Percentiles rank a stretch among this genome's conserved stretches.
phyloP scores from a whole-genome alignment of 208 protist genomes.

The Wallacemonas sp. region DNA sequence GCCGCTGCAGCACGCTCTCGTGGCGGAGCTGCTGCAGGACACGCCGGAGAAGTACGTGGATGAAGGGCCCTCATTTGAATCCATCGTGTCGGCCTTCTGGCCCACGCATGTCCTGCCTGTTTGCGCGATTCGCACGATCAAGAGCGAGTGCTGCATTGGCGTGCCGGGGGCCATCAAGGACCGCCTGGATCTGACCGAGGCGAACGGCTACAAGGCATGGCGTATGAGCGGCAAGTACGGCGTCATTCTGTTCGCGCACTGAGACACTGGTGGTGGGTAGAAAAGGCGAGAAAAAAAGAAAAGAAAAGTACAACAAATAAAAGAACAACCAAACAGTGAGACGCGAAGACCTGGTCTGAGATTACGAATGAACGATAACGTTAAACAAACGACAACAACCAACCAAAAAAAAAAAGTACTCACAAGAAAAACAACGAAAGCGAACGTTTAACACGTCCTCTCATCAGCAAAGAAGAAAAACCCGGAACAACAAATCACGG shows the following conservation, averaged over 20 bases:
- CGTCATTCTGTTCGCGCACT: constrained; percentile 68
- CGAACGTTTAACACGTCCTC: background rate
- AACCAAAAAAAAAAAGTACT: no score
- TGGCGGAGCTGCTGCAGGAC: constrained; percentile 51
- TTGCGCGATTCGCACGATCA: constrained; percentile 82
- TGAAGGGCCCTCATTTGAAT: constrained; percentile 46
- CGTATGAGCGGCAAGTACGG: constrained; percentile 80
- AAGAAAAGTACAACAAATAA: constrained; percentile 4
- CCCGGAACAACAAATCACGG: no score
- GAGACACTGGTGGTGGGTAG: no score
- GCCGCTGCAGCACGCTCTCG: background rate
- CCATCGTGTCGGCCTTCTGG: constrained; percentile 75
- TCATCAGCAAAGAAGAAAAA: background rate
- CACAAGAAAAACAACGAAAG: constrained; percentile 10
- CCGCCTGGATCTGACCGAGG: constrained; percentile 36
- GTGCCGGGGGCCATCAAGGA: constrained; percentile 51
- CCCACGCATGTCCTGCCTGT: constrained; percentile 69
- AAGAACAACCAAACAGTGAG: background rate
- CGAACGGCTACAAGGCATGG: constrained; percentile 39
- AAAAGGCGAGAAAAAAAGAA: constrained; percentile 2
- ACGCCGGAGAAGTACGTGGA: constrained; percentile 32
- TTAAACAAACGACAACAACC: background rate
- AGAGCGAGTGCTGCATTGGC: constrained; percentile 85
- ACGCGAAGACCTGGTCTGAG: background rate
- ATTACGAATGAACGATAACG: background rate